Percentiles rank a stretch among this genome's conserved stretches.
Conservation (phyloP, 257 asterid genomes). For the Cynanchum wilfordii region DNA sequence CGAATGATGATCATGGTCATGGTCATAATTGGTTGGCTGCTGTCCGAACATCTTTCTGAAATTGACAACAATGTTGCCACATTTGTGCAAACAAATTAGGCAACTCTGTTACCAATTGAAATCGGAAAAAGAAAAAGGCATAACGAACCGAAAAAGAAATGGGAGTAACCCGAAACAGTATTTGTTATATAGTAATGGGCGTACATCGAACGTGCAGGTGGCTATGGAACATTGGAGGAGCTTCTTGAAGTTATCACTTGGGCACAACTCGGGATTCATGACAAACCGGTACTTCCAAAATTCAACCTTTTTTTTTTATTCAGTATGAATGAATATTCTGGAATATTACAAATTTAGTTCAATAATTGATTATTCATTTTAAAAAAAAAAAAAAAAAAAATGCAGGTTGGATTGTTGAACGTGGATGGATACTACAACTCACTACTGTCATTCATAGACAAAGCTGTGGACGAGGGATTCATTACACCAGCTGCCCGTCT, state of each 20-base stretch:
- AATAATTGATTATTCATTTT: not conserved
- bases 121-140: too few relatives aligned
- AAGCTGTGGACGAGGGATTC: slow-evolving; percentile 94
- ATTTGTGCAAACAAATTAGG: slow-evolving; percentile 7
- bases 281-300: slow-evolving; percentile 66
- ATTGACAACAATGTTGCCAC: slow-evolving; percentile 13
- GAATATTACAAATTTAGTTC: not conserved
- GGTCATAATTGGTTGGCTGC: slow-evolving; percentile 12
- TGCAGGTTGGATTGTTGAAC: slow-evolving; percentile 83
- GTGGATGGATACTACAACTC: slow-evolving; percentile 97
- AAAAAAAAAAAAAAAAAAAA: too few relatives aligned
- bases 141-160: not conserved
- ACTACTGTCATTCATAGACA: slow-evolving; percentile 76
- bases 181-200: not conserved
- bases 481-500: slow-evolving; percentile 87
- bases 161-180: too few relatives aligned
- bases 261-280: slow-evolving; percentile 96
- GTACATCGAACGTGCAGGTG: slow-evolving; percentile 46
- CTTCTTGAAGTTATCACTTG: slow-evolving; percentile 91
- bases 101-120: not conserved
- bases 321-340: not conserved
- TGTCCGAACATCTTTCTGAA: slow-evolving; percentile 15
- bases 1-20: too few relatives aligned
- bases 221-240: slow-evolving; percentile 93
- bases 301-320: too few relatives aligned